phyloP scores from a whole-genome alignment of 176 grass and related monocot species.

The Aegilops bicornis region DNA sequence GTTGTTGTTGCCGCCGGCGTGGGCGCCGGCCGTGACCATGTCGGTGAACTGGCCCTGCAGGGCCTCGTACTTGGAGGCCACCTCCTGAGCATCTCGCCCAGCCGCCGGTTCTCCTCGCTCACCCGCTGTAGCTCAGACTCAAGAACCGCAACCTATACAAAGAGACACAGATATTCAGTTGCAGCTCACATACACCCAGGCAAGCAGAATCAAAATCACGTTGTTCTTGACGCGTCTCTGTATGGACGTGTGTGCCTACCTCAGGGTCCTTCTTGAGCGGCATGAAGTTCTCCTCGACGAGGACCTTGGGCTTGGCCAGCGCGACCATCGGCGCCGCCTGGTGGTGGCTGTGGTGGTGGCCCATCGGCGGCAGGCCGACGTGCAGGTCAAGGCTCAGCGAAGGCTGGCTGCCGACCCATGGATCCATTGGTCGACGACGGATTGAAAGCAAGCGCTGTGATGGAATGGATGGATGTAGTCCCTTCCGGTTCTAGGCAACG shows the following conservation, averaged over 20 bases:
- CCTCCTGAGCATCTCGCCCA: constrained; percentile 49
- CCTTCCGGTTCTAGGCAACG: background rate
- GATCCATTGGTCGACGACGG: constrained; percentile 27
- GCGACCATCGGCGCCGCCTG: constrained; percentile 19
- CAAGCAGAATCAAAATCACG: background rate
- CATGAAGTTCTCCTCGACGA: constrained; percentile 64
- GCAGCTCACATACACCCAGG: background rate
- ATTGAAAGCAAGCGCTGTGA: background rate
- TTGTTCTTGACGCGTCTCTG: background rate
- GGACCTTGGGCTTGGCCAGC: constrained; percentile 42
- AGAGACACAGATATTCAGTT: background rate
- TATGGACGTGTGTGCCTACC: constrained; percentile 28
- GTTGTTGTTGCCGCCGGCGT: background rate
- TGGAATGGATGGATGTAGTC: no score
- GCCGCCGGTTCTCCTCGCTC: constrained; percentile 62
- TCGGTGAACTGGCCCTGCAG: constrained; percentile 56
- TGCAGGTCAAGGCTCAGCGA: constrained; percentile 68
- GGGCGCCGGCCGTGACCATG: background rate
- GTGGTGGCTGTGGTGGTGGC: background rate
- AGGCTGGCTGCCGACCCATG: constrained; percentile 59
- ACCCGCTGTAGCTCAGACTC: constrained; percentile 63
- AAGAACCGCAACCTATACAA: constrained; percentile 32
- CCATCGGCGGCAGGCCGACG: constrained; percentile 46
- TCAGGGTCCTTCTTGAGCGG: constrained; percentile 60
- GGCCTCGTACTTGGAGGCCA: constrained; percentile 50